phyloP scores from a whole-genome alignment of 2,329 filamentous ascomycete genomes.

The Pseudomassariella vexata region DNA sequence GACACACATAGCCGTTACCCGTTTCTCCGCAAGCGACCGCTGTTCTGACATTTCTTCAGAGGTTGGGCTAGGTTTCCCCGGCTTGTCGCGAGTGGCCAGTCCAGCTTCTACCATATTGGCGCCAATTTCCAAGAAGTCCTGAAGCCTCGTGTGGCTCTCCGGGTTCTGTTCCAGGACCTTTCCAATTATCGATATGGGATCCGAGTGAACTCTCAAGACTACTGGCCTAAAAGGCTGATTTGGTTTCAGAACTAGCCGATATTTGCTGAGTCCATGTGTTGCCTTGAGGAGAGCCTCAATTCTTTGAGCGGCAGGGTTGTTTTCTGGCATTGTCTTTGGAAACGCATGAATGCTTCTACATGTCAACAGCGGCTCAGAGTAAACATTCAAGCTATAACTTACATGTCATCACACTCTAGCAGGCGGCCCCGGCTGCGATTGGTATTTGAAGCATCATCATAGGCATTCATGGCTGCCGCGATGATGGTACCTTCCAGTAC shows the following conservation, averaged over 20 bases:
- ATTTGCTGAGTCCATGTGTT: conserved; percentile 70
- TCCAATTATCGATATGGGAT: conserved; percentile 67
- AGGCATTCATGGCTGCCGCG: conserved; percentile 60
- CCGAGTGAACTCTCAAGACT: conserved; percentile 67
- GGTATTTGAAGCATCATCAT: conserved; percentile 78
- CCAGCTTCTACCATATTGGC: conserved; percentile 59
- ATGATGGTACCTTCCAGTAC: conserved; percentile 57
- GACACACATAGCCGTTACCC: conserved; percentile 75
- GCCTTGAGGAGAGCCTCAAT: conserved; percentile 63
- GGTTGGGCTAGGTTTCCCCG: conserved; percentile 17
- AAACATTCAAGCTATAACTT: conserved; percentile 22
- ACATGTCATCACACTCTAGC: conserved; percentile 74
- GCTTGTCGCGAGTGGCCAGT: conserved; percentile 30
- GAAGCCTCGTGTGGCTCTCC: conserved; percentile 67
- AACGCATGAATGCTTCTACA: conserved; percentile 55
- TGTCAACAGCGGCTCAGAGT: conserved; percentile 2
- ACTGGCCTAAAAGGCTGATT: conserved; percentile 76
- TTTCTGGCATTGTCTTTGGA: conserved; percentile 47
- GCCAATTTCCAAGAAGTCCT: conserved; percentile 66
- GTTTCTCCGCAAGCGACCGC: conserved; percentile 46
- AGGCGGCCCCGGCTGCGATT: conserved; percentile 71
- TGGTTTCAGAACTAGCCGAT: conserved; percentile 72
- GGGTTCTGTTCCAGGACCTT: conserved; percentile 73
- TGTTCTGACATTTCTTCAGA: conserved; percentile 21
- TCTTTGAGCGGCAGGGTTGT: conserved; percentile 43